These are phyloP conservation scores for Akanthomyces uredinophilus DNA, from an alignment of 2,329 filamentous ascomycete species.

Conservation along the genomic window DNA sequence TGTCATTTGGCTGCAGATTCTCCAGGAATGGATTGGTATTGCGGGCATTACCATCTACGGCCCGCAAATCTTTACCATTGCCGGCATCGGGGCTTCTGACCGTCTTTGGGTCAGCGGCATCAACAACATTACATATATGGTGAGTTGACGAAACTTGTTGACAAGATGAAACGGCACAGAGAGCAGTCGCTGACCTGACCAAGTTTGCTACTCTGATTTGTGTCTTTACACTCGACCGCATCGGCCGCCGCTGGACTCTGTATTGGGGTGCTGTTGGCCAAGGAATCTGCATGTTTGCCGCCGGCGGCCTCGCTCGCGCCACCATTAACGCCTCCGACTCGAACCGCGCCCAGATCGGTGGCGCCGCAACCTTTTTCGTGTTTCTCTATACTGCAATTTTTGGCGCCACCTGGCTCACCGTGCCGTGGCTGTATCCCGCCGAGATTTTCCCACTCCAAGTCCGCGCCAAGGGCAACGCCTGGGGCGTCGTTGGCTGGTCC, in stretches of 20 bases:
- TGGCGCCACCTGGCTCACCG: slow-evolving; percentile 43
- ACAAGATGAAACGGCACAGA: not conserved
- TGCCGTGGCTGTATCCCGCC: slow-evolving; percentile 60
- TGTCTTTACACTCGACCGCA: slow-evolving; percentile 64
- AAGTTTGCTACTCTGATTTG: slow-evolving; percentile 59
- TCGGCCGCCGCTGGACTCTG: slow-evolving; percentile 63
- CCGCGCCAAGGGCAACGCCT: slow-evolving; percentile 69
- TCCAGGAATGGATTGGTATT: slow-evolving; percentile 67
- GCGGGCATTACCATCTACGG: slow-evolving; percentile 61
- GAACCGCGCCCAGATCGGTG: slow-evolving; percentile 48
- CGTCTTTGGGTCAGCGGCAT: slow-evolving; percentile 59
- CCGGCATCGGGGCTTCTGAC: slow-evolving; percentile 57
- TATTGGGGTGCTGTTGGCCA: slow-evolving; percentile 64
- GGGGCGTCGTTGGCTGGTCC: slow-evolving; percentile 70
- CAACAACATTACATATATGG: slow-evolving; percentile 48
- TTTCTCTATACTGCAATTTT: slow-evolving; percentile 48
- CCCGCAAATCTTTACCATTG: slow-evolving; percentile 58
- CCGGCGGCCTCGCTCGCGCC: slow-evolving; percentile 55
- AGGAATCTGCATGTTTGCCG: slow-evolving; percentile 62
- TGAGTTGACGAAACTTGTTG: not conserved
- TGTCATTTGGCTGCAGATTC: slow-evolving; percentile 66
- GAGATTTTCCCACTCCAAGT: slow-evolving; percentile 70
- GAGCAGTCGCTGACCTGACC: not conserved
- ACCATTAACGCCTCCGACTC: slow-evolving; percentile 39
- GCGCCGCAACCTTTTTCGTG: slow-evolving; percentile 64